Percentiles rank a stretch among this genome's conserved stretches.
phyloP scores from a whole-genome alignment of 1,139 yeast genomes.

The Candida labiduridarum region DNA sequence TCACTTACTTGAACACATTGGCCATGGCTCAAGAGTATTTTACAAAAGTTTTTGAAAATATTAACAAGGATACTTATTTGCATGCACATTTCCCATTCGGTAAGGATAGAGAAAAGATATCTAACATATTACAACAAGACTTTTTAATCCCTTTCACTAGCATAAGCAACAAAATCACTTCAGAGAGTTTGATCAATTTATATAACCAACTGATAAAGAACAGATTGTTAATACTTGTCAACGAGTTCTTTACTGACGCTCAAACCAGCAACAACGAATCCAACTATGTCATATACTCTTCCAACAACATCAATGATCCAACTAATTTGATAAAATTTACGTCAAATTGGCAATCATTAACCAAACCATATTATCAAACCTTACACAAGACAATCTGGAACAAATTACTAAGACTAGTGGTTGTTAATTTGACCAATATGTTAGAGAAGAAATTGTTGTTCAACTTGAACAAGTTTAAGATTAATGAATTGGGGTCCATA shows the following conservation, averaged over 20 bases:
- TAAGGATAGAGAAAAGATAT: conserved; percentile 48
- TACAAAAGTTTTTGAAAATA: conserved; percentile 44
- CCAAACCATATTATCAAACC: conserved; percentile 64
- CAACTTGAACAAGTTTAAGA: conserved; percentile 55
- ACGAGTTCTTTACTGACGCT: conserved; percentile 57
- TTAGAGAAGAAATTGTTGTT: conserved; percentile 71
- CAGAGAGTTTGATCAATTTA: conserved; percentile 55
- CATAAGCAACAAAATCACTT: conserved; percentile 49
- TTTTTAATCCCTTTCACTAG: conserved; percentile 42
- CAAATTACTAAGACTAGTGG: conserved; percentile 52
- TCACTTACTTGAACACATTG: conserved; percentile 63
- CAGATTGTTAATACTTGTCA: conserved; percentile 48
- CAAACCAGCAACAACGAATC: conserved; percentile 37
- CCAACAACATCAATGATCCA: conserved; percentile 33
- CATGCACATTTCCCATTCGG: conserved; percentile 56
- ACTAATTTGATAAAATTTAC: conserved; percentile 47
- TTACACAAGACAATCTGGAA: conserved; percentile 52
- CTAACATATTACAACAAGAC: conserved; percentile 39
- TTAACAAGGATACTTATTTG: conserved; percentile 29
- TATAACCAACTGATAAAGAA: conserved; percentile 61
- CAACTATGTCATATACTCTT: conserved; percentile 35
- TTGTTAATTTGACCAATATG: conserved; percentile 52
- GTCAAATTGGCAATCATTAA: conserved; percentile 62
- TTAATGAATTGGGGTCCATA: conserved; percentile 83
- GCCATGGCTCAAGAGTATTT: conserved; percentile 61